Evolutionary conservation across 2,329 filamentous ascomycete genomes (phyloP).

Genomic region (Drechslerella dactyloides): DNA sequence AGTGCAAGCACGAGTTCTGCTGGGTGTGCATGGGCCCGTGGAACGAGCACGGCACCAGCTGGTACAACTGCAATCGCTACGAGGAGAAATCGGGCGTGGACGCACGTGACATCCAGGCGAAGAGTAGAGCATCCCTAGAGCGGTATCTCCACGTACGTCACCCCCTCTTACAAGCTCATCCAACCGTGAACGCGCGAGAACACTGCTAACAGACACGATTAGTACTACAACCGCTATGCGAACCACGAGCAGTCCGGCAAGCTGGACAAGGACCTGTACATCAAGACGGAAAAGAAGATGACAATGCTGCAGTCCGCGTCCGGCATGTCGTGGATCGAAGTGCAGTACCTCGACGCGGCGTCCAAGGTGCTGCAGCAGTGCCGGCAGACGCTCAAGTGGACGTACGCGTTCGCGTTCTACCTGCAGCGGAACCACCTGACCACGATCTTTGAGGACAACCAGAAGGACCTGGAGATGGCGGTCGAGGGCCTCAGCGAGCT

Average conservation of each 20-base stretch:
- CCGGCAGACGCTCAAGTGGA: constrained; percentile 99
- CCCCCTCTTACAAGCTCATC: not conserved
- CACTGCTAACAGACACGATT: constrained; percentile 57
- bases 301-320: constrained; percentile 90
- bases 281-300: constrained; percentile 99
- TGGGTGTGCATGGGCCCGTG: constrained; percentile 99
- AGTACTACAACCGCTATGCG: constrained; percentile 98
- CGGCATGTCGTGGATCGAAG: constrained; percentile 98
- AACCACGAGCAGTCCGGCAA: constrained; percentile 98
- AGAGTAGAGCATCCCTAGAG: constrained; percentile 86
- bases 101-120: constrained; percentile 88
- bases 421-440: constrained; percentile 94
- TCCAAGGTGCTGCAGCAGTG: constrained; percentile 94
- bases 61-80: constrained; percentile 98
- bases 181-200: not conserved
- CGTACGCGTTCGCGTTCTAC: constrained; percentile 97
- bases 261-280: constrained; percentile 91
- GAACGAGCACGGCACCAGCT: constrained; percentile 98
- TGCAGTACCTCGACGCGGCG: constrained; percentile 92
- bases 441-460: constrained; percentile 97
- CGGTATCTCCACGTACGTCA: constrained; percentile 70
- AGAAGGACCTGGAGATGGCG: constrained; percentile 96
- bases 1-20: constrained; percentile 96
- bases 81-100: constrained; percentile 94
- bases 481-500: constrained; percentile 97